phyloP scores from a whole-genome alignment of 169 alveolate genomes.

The Plasmodium cynomolgi region DNA sequence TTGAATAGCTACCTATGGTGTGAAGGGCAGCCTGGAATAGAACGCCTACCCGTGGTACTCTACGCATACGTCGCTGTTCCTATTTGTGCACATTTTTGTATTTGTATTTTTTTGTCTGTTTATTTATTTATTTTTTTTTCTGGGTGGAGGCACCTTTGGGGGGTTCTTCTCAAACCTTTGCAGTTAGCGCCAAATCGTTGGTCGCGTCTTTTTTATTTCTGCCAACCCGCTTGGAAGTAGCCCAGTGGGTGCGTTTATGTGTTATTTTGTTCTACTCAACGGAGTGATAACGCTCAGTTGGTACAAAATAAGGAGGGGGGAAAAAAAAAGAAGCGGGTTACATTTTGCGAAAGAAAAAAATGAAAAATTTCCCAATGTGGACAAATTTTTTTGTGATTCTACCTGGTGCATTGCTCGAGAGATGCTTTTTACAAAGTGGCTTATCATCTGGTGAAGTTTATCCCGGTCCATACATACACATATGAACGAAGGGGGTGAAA shows the following conservation, averaged over 20 bases:
- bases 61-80: neutral
- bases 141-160: neutral
- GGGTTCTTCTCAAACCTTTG: neutral
- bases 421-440: neutral
- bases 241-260: neutral
- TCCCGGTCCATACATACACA: neutral
- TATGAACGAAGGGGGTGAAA: neutral
- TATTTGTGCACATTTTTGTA: neutral
- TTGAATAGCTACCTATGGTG: neutral
- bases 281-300: neutral
- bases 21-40: neutral
- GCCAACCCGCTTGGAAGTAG: neutral
- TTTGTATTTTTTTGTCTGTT: too few species aligned
- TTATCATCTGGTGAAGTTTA: neutral
- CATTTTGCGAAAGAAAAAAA: neutral
- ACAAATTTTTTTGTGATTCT: neutral
- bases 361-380: neutral
- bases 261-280: neutral
- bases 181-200: neutral
- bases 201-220: neutral
- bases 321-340: neutral
- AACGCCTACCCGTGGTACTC: neutral
- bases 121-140: neutral
- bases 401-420: neutral
- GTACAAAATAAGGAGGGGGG: neutral